phyloP scores from a whole-genome alignment of 805 yeast genomes.

The Diddensiella santjacobensis region DNA sequence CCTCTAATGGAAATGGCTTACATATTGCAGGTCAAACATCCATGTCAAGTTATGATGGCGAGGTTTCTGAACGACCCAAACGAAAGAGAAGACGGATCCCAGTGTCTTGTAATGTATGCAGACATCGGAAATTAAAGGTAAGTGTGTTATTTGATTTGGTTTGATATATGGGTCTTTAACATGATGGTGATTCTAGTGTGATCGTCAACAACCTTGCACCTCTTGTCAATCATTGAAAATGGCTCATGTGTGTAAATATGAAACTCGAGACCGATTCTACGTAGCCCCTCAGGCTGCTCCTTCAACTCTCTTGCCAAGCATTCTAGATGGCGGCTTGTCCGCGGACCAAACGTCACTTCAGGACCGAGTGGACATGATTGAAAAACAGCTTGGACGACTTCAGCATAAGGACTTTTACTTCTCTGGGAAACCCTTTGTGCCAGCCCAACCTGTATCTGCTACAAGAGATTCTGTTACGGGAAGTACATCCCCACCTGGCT shows the following conservation, averaged over 20 bases:
- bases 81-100: conserved; percentile 18
- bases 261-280: conserved; percentile 3
- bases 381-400: conserved; percentile 1
- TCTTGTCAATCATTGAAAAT: conserved; percentile 19
- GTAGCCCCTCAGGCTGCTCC: conserved; percentile 2
- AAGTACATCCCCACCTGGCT: not conserved
- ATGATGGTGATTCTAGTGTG: too few relatives aligned
- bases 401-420: not conserved
- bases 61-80: not conserved
- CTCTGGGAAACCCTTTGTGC: conserved; percentile 1
- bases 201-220: conserved; percentile 22
- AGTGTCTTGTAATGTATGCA: conserved; percentile 22
- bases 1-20: too few relatives aligned
- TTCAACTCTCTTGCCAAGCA: not conserved
- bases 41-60: too few relatives aligned
- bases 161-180: too few relatives aligned
- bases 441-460: not conserved
- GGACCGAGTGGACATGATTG: not conserved
- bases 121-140: conserved; percentile 22
- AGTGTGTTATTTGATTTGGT: too few relatives aligned
- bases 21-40: too few relatives aligned
- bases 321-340: too few relatives aligned
- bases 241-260: conserved; percentile 12
- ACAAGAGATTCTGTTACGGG: not conserved
- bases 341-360: not conserved